Evolutionary conservation across 257 asterid genomes (phyloP).

Genomic region (Echium plantagineum): DNA sequence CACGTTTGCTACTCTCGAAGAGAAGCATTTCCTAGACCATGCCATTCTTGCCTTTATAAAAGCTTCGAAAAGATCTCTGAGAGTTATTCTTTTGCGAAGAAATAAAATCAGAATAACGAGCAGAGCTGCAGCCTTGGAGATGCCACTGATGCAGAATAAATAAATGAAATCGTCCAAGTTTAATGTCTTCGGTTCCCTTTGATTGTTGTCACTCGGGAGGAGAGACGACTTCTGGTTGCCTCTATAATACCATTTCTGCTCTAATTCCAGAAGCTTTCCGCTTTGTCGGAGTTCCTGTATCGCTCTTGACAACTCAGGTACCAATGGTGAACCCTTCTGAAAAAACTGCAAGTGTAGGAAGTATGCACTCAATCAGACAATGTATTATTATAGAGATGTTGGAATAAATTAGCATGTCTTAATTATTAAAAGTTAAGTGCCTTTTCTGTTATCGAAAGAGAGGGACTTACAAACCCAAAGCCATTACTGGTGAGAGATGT

Average conservation of each 20-base stretch:
- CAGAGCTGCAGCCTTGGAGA: slow-evolving; percentile 13
- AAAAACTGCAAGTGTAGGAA: slow-evolving; percentile 18
- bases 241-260: slow-evolving; percentile 22
- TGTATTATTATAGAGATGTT: neutral
- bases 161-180: slow-evolving; percentile 11
- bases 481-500: slow-evolving; percentile 17
- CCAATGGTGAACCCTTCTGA: slow-evolving; percentile 25
- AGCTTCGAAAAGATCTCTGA: neutral
- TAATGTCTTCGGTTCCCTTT: slow-evolving; percentile 7
- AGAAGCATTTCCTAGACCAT: neutral
- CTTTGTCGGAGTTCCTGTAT: slow-evolving; percentile 27
- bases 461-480: slow-evolving; percentile 32
- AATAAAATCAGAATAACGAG: slow-evolving; percentile 6
- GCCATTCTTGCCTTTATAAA: neutral
- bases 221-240: neutral
- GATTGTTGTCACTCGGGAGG: slow-evolving; percentile 2
- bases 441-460: neutral
- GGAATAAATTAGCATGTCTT: neutral
- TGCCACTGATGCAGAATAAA: slow-evolving; percentile 22
- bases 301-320: slow-evolving; percentile 25
- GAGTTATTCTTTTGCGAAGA: slow-evolving; percentile 7
- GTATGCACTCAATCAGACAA: neutral
- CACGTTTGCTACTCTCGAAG: neutral
- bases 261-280: slow-evolving; percentile 24
- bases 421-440: too few species aligned